Conservation (phyloP, 768 basidiomycete genomes). For the Tephrocybe rancida region DNA sequence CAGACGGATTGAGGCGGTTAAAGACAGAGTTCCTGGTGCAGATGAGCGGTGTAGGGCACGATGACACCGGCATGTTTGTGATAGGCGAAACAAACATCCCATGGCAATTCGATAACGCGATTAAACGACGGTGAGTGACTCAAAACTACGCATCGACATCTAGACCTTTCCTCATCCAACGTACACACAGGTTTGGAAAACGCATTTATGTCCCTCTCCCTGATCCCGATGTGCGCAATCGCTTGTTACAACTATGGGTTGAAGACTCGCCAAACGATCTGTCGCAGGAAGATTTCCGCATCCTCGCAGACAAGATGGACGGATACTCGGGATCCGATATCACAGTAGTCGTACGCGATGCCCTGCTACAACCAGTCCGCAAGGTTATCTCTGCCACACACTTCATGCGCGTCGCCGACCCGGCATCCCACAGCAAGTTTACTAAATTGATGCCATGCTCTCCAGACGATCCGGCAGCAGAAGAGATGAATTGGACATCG, state of each 20-base stretch:
- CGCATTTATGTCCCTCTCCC: slow-evolving; percentile 98
- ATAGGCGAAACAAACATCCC: slow-evolving; percentile 98
- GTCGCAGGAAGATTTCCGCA: slow-evolving; percentile 72
- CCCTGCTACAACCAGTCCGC: slow-evolving; percentile 97
- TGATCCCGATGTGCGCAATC: slow-evolving; percentile 85
- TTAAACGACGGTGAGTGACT: slow-evolving; percentile 80
- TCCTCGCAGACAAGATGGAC: slow-evolving; percentile 84
- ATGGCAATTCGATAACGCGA: slow-evolving; percentile 96
- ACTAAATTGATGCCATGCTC: slow-evolving; percentile 94
- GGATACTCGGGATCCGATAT: slow-evolving; percentile 97
- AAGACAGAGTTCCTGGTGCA: slow-evolving; percentile 98
- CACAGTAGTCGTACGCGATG: slow-evolving; percentile 91
- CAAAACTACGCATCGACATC: not conserved
- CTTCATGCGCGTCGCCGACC: slow-evolving; percentile 67
- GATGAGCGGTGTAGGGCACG: slow-evolving; percentile 98
- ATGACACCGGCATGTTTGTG: slow-evolving; percentile 96
- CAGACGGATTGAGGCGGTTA: slow-evolving; percentile 94
- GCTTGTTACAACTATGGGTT: slow-evolving; percentile 97
- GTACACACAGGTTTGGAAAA: slow-evolving; percentile 91
- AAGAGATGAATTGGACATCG: slow-evolving; percentile 89
- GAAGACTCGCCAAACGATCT: slow-evolving; percentile 91
- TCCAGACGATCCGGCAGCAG: slow-evolving; percentile 83
- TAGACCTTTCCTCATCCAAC: not conserved
- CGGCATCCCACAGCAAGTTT: slow-evolving; percentile 23
- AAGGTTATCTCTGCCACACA: slow-evolving; percentile 96